Base-by-base conservation (phyloP, 257 asterid genomes). In the Solanum arcanum region DNA sequence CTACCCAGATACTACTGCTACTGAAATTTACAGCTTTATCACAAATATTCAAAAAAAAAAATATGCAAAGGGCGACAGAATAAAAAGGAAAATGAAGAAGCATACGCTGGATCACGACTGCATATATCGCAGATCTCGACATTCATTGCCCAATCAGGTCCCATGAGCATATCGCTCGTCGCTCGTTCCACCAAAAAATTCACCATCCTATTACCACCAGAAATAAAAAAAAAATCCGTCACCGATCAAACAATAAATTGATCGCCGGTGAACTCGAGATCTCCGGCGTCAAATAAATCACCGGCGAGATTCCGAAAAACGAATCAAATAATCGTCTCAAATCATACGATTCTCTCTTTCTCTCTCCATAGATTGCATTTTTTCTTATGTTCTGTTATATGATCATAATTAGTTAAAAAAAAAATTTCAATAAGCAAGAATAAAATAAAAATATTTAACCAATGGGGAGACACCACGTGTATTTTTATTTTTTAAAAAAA, bases 81-180 rank as follows among this genome's bases (percentile, higher is more conserved):
- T 9, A 52, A 75, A 39, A 39, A 39, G 9, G 59, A 41, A 75
- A 41, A 76, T 41, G 35, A 5, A 42, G 69, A 35, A 23, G 35
- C 59, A 7, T 89, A 90, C 93, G 42, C 89, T 74, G 94, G 92
- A 90, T 91, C 92, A 47, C 89, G 85, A 83, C 86, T 89, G 92
- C 94, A 90, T 39, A 90, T 70, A 70, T 90, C 92, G 73, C 91
- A 91, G 90, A 91, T 91, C 89, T 90, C 94, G 21, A 89, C 41
- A 37, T 91, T 91, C 92, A 88, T 90, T 11, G 94, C 91, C 92
- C 94, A 91, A 88, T 92, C 93, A 29, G 94, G 94, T 41, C 93
- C 94, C 88, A 90, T 85, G 56, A 92, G 90, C 93, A 92, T 16
- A 47, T 88, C 91, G 89, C 93, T 92, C 75, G 93, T 92, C 66